Evolutionary conservation across 78 protist genomes (phyloP), one percentile per base, ranked within the genome.

Genomic region (Dictyostelium discoideum): DNA sequence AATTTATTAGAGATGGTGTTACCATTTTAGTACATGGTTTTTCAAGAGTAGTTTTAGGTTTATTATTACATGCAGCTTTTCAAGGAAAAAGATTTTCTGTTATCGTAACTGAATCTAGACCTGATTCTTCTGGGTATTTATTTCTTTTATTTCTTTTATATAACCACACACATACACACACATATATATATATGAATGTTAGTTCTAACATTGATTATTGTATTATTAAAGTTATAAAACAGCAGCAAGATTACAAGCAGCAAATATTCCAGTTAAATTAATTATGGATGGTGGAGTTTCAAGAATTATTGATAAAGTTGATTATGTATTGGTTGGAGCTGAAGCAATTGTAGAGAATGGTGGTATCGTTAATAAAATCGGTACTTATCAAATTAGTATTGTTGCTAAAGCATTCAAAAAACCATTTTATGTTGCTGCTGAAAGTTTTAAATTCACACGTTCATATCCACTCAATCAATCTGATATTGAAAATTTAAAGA

Each of bases 331-430:
- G 16, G 81, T 96, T 29, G 99, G 99, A 22, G 99, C 99, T 0
- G 99, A 98, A 60, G 99, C 98, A 6, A 99, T 99, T 3, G 98
- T 97, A 39, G 99, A 99, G 86, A 97, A 54, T 44, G 99, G 99
- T 11, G 99, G 99, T 48, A 96, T 99, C 76, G 92, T 99, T 85
- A 98, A 98, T 95, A 90, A 88, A 93, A 86, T 93, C 2, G 99
- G 99, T 40, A 98, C 99, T 29, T 95, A 82, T 54, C 98, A 96
- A 78, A 39, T 98, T 22, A 95, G 99, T 22, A 85, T 98, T 13
- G 90, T 98, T 4, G 99, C 99, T 9, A 11, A 94, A 54, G 98
- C 96, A 8, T 77, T 85, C 54, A 92, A 97, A 67, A 98, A 97
- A 87, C 99, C 99, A 8, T 96, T 99, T 90, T 99, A 98, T 74